Evolutionary conservation across 495 filamentous ascomycete genomes (phyloP).

Genomic region (Penicillium atrosanguineum): DNA sequence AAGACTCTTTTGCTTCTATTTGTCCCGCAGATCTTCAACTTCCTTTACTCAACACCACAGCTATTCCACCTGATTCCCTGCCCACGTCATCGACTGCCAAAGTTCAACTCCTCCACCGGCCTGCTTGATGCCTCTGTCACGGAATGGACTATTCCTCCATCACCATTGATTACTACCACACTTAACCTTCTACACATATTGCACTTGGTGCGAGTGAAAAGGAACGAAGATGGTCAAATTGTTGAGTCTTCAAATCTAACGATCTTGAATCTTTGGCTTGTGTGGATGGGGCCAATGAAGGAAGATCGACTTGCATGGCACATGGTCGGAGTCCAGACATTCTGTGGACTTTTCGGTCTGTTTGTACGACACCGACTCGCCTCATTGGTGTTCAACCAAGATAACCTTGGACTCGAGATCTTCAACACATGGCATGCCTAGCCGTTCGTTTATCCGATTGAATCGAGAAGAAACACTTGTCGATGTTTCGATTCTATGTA

Average conservation of each 20-base stretch:
- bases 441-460: neutral
- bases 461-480: neutral
- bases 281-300: slow-evolving; percentile 89
- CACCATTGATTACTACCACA: slow-evolving; percentile 52
- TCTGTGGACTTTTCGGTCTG: slow-evolving; percentile 74
- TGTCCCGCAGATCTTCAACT: slow-evolving; percentile 95
- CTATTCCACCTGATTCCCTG: slow-evolving; percentile 87
- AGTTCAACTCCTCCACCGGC: slow-evolving; percentile 79
- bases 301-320: slow-evolving; percentile 80
- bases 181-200: slow-evolving; percentile 65
- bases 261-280: slow-evolving; percentile 90
- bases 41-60: slow-evolving; percentile 88
- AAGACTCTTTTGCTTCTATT: slow-evolving; percentile 92
- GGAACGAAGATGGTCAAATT: slow-evolving; percentile 65
- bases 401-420: slow-evolving; percentile 58
- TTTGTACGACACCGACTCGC: slow-evolving; percentile 84
- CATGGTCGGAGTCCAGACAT: slow-evolving; percentile 69
- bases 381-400: slow-evolving; percentile 76
- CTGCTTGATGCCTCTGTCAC: slow-evolving; percentile 82
- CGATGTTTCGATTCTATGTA: neutral
- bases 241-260: slow-evolving; percentile 87
- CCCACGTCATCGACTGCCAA: slow-evolving; percentile 85
- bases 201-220: slow-evolving; percentile 61
- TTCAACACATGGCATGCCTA: neutral
- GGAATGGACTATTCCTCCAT: slow-evolving; percentile 71